Conservation (phyloP, 139 green algal species). For the Micractinium conductrix region DNA sequence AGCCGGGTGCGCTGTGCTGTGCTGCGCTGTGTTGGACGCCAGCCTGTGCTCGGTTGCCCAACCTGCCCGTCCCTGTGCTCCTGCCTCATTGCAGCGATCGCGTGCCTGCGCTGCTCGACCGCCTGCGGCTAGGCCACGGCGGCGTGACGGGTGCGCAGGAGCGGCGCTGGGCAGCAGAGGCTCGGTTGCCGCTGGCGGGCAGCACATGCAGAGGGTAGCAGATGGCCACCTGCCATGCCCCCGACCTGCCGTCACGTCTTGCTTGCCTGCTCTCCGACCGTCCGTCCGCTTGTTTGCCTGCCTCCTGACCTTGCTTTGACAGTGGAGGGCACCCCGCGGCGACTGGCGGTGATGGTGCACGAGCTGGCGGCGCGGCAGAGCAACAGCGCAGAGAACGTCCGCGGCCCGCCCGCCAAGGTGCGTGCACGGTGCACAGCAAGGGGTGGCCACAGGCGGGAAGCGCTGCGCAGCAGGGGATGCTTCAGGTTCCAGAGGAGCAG, state of each 20-base stretch:
- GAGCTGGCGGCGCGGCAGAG: conserved; percentile 73
- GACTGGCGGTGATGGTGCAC: conserved; percentile 84
- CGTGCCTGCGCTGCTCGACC: conserved; percentile 78
- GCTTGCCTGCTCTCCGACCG: background rate
- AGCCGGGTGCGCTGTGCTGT: background rate
- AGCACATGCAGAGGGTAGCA: no score
- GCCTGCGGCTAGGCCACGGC: conserved; percentile 78
- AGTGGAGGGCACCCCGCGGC: conserved; percentile 88
- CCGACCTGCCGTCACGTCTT: background rate
- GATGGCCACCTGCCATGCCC: background rate
- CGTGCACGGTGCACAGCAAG: background rate
- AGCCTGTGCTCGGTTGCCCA: background rate
- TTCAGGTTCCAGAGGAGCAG: no score
- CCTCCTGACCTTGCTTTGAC: background rate
- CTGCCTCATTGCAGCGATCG: conserved; percentile 52
- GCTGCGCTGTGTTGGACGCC: background rate
- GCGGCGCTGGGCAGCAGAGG: no score
- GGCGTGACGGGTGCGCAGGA: conserved; percentile 47
- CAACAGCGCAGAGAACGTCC: conserved; percentile 65
- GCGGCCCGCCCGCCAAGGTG: conserved; percentile 90
- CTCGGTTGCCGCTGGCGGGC: no score
- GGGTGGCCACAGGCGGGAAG: no score
- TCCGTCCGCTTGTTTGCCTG: background rate
- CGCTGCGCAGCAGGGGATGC: no score
- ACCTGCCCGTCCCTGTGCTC: background rate